These are phyloP conservation scores for Kockovaella imperatae DNA, from an alignment of 768 basidiomycete species.

Conservation along the genomic window DNA sequence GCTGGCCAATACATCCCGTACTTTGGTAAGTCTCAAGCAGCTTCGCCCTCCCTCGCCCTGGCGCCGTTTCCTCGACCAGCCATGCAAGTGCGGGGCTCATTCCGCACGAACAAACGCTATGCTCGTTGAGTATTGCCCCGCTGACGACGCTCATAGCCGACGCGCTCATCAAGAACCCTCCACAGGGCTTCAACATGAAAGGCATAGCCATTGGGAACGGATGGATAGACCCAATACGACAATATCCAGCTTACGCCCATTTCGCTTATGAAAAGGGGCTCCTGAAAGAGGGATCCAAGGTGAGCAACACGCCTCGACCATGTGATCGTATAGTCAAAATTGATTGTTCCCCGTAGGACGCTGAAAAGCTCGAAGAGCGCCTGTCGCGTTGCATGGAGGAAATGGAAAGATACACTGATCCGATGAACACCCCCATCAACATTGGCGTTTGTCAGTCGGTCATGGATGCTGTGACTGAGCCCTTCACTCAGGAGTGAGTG, in stretches of 20 bases:
- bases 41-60: conserved; percentile 1
- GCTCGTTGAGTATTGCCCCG: not conserved
- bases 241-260: conserved; percentile 85
- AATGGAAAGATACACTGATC: conserved; percentile 40
- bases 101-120: no score
- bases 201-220: conserved; percentile 94
- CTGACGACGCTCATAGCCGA: conserved; percentile 52
- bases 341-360: conserved; percentile 49
- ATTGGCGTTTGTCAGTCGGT: conserved; percentile 58
- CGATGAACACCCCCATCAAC: conserved; percentile 47
- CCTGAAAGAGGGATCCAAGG: conserved; percentile 63
- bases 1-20: conserved; percentile 98
- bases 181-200: conserved; percentile 57
- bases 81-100: no score
- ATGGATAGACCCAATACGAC: conserved; percentile 84
- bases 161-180: conserved; percentile 56
- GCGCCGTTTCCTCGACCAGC: no score
- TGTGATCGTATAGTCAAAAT: not conserved
- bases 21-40: conserved; percentile 55
- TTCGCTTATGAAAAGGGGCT: conserved; percentile 73
- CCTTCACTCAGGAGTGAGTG: conserved; percentile 46
- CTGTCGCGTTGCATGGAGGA: conserved; percentile 57
- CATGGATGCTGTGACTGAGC: conserved; percentile 46
- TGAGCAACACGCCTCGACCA: conserved; percentile 40
- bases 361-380: conserved; percentile 54